These are phyloP conservation scores for Ceratorhiza oryzae-sativae DNA, from an alignment of 1,284 basidiomycete species.

Conservation along the genomic window DNA sequence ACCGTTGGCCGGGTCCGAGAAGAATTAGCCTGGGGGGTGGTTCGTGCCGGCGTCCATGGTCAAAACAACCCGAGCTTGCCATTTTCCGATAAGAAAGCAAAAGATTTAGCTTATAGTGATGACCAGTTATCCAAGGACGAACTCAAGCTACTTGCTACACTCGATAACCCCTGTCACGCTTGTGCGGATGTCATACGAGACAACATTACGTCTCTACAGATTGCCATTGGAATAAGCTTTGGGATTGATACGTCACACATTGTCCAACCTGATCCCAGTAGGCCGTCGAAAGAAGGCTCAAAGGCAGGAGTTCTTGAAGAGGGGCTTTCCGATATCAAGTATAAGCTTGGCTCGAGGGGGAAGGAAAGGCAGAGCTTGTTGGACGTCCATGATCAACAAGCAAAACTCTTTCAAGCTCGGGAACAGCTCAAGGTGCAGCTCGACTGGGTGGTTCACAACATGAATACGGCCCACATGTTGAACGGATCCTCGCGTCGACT, in stretches of 20 bases:
- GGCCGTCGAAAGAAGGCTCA: neutral
- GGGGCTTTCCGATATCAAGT: neutral
- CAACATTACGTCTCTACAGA: conserved; percentile 20
- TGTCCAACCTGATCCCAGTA: neutral
- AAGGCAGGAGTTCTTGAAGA: neutral
- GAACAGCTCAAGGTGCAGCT: conserved; percentile 6
- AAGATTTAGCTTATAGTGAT: conserved; percentile 6
- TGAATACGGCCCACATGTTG: conserved; percentile 36
- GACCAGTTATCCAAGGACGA: conserved; percentile 32
- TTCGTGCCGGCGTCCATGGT: conserved; percentile 43
- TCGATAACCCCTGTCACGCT: conserved; percentile 16
- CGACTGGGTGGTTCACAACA: conserved; percentile 19
- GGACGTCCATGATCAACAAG: conserved; percentile 1
- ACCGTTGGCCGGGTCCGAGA: conserved; percentile 58
- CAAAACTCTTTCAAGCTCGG: conserved; percentile 1
- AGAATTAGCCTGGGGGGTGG: conserved; percentile 57
- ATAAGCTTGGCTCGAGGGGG: neutral
- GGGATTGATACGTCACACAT: conserved; percentile 10
- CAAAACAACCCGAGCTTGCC: neutral
- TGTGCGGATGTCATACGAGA: conserved; percentile 23
- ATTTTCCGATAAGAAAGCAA: neutral
- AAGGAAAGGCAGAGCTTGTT: conserved; percentile 10
- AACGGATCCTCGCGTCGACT: neutral
- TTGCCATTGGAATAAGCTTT: conserved; percentile 24
- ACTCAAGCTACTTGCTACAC: conserved; percentile 13